Percentiles rank a stretch among this genome's conserved stretches.
Evolutionary conservation across 2,329 filamentous ascomycete species (phyloP).

Genomic region (Lanzia echinophila): DNA sequence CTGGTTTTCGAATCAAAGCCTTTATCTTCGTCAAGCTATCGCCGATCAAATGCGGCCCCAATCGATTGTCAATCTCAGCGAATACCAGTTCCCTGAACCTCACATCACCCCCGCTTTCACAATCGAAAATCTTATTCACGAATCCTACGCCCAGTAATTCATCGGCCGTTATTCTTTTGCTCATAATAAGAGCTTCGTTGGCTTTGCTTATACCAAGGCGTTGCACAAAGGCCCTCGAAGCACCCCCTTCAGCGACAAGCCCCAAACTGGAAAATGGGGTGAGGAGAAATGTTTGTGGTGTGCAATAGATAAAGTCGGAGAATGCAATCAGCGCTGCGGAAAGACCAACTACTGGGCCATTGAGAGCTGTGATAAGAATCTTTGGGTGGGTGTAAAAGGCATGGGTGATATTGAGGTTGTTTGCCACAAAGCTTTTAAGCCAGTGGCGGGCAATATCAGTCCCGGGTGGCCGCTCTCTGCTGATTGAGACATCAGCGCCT

Average conservation of each 20-base stretch:
- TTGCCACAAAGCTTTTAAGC: conserved; percentile 67
- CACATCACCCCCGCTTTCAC: conserved; percentile 52
- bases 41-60: conserved; percentile 74
- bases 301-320: conserved; percentile 87
- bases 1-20: conserved; percentile 68
- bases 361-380: conserved; percentile 83
- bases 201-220: conserved; percentile 74
- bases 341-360: conserved; percentile 85
- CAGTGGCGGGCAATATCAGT: conserved; percentile 44
- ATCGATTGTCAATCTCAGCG: conserved; percentile 69
- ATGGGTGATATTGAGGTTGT: conserved; percentile 84
- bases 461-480: conserved; percentile 36
- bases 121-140: conserved; percentile 73
- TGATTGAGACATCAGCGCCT: conserved; percentile 69
- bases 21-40: conserved; percentile 81
- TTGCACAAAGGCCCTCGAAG: conserved; percentile 70
- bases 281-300: conserved; percentile 75
- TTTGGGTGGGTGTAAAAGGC: conserved; percentile 93
- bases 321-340: conserved; percentile 76
- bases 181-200: conserved; percentile 92
- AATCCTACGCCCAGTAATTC: conserved; percentile 74
- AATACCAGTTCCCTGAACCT: conserved; percentile 68
- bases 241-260: conserved; percentile 81
- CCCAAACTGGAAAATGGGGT: conserved; percentile 89
- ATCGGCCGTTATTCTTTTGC: conserved; percentile 63